Percentiles rank a stretch among this genome's conserved stretches.
These are phyloP conservation scores for Aspergillus eucalypticola DNA, from an alignment of 2,329 filamentous ascomycete genomes.

Conservation along the genomic window DNA sequence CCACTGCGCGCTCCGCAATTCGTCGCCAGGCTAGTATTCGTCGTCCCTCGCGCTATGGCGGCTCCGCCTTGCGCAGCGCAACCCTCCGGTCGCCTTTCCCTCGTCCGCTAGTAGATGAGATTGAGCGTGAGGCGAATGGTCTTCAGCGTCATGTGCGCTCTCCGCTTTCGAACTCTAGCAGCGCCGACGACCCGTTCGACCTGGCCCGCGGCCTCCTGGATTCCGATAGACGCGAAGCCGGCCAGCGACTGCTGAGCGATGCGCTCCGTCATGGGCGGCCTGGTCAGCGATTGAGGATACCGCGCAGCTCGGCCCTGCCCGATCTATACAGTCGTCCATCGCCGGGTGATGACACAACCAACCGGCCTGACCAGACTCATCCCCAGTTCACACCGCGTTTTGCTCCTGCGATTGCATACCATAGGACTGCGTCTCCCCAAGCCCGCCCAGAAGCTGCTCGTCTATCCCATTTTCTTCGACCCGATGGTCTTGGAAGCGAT, in stretches of 20 bases:
- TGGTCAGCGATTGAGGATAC: conserved; percentile 38
- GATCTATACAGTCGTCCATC: conserved; percentile 29
- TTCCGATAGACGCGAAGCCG: conserved; percentile 35
- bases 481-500: conserved; percentile 25
- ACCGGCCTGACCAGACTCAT: conserved; percentile 19
- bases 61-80: conserved; percentile 29
- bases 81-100: conserved; percentile 33
- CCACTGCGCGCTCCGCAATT: conserved; percentile 58
- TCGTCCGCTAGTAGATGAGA: conserved; percentile 31
- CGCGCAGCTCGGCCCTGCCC: conserved; percentile 35
- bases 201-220: conserved; percentile 24
- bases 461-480: conserved; percentile 27
- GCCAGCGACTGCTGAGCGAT: conserved; percentile 37
- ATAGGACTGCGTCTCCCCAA: conserved; percentile 26
- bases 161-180: conserved; percentile 27
- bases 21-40: conserved; percentile 51
- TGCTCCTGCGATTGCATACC: conserved; percentile 44
- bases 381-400: conserved; percentile 45
- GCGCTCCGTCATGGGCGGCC: conserved; percentile 36
- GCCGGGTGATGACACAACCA: conserved; percentile 19
- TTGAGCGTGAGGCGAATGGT: conserved; percentile 31
- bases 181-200: conserved; percentile 33
- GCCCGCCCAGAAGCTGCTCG: conserved; percentile 21
- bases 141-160: conserved; percentile 27
- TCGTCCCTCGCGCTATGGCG: conserved; percentile 29